These are phyloP conservation scores for Fusarium longipes DNA, from an alignment of 2,329 filamentous ascomycete species.

Conservation along the genomic window DNA sequence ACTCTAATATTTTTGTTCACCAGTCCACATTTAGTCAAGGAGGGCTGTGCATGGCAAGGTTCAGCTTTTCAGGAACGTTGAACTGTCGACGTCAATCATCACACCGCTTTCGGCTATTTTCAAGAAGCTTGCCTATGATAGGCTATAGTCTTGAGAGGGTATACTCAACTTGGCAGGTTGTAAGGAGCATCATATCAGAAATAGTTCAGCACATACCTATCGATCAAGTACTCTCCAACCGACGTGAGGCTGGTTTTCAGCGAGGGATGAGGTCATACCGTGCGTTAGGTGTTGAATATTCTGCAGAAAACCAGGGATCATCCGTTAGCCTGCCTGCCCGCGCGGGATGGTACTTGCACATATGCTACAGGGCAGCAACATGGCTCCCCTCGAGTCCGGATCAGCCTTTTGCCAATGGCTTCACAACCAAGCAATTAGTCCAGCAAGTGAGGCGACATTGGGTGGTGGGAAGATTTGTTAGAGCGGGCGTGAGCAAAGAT, in stretches of 20 bases:
- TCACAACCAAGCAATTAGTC: background rate
- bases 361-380: background rate
- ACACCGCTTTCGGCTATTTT: constrained; percentile 38
- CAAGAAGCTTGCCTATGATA: background rate
- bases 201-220: background rate
- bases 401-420: constrained; percentile 1
- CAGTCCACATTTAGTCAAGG: constrained; percentile 9
- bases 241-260: constrained; percentile 2
- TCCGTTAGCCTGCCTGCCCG: background rate
- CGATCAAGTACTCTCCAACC: background rate
- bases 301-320: background rate
- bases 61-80: constrained; percentile 39
- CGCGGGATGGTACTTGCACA: background rate
- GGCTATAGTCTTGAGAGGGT: background rate
- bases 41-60: constrained; percentile 29
- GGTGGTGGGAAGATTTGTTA: background rate
- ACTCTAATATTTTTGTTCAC: background rate
- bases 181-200: constrained; percentile 1
- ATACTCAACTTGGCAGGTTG: background rate
- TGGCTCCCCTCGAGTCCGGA: background rate
- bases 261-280: constrained; percentile 19
- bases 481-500: constrained; percentile 1
- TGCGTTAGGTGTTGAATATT: background rate
- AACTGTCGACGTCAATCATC: constrained; percentile 18
- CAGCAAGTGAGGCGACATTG: background rate